Conservation (phyloP, 2,329 filamentous ascomycete genomes). For the Arachnomyces sp. region DNA sequence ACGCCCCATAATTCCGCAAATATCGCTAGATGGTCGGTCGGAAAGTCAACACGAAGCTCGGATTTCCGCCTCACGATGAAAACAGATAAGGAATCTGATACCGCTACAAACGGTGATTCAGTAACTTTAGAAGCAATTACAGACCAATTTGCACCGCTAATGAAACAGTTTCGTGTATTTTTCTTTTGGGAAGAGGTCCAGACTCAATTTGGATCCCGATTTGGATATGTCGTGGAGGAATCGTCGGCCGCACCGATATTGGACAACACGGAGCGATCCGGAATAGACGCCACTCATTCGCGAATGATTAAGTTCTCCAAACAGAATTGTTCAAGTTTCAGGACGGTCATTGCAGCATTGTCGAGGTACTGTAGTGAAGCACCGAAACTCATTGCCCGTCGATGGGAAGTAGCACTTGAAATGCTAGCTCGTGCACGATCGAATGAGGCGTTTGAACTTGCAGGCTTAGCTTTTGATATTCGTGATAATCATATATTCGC, state of each 20-base stretch:
- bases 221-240: conserved; percentile 19
- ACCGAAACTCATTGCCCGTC: not conserved
- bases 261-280: conserved; percentile 25
- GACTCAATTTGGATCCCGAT: conserved; percentile 21
- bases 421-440: no score
- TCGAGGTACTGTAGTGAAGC: not conserved
- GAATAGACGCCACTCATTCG: conserved; percentile 18
- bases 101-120: conserved; percentile 26
- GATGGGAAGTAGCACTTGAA: not conserved
- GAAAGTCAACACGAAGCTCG: not conserved
- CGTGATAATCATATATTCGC: no score
- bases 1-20: conserved; percentile 29
- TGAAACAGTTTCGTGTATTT: conserved; percentile 27
- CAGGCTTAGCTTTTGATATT: no score
- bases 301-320: not conserved
- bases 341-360: not conserved
- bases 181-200: conserved; percentile 32
- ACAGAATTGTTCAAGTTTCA: not conserved
- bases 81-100: conserved; percentile 3
- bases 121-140: conserved; percentile 28
- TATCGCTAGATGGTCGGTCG: conserved; percentile 19
- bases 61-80: conserved; percentile 5
- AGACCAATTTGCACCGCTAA: conserved; percentile 27
- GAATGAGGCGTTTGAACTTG: no score
- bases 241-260: conserved; percentile 15